Evolutionary conservation across 2,329 filamentous ascomycete genomes (phyloP).

Genomic region (Pseudogymnoascus sp.): DNA sequence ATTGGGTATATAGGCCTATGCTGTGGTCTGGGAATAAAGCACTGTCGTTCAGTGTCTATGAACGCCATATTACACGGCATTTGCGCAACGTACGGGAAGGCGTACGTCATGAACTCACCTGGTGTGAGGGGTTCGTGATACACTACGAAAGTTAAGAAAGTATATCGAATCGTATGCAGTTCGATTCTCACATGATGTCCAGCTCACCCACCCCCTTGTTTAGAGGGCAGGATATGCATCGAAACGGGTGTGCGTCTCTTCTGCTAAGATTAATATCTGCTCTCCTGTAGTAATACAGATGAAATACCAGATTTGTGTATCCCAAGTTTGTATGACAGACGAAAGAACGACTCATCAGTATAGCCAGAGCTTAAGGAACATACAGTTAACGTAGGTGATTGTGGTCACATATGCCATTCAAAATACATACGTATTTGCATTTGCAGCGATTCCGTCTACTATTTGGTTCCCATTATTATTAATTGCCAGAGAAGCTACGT

Average conservation of each 20-base stretch:
- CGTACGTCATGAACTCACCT: not conserved
- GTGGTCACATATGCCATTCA: not conserved
- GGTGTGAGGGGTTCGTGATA: conserved; percentile 1
- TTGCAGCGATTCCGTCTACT: not conserved
- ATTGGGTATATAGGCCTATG: not conserved
- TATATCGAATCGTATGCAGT: not conserved
- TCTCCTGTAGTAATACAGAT: not conserved
- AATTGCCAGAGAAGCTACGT: not conserved
- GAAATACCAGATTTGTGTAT: not conserved
- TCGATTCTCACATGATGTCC: conserved; percentile 5
- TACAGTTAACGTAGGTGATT: not conserved
- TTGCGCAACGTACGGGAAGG: conserved; percentile 1
- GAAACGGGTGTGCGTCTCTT: not conserved
- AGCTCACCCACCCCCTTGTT: not conserved
- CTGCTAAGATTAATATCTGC: not conserved
- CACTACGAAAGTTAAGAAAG: not conserved
- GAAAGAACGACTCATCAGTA: not conserved
- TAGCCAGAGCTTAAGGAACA: not conserved
- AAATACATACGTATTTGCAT: not conserved
- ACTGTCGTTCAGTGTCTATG: not conserved
- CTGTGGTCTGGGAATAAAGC: not conserved
- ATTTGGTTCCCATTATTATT: not conserved
- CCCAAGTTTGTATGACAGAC: not conserved
- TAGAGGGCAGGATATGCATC: not conserved
- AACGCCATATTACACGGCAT: not conserved